phyloP scores from a whole-genome alignment of 306 rosid species.

The Parietaria judaica region DNA sequence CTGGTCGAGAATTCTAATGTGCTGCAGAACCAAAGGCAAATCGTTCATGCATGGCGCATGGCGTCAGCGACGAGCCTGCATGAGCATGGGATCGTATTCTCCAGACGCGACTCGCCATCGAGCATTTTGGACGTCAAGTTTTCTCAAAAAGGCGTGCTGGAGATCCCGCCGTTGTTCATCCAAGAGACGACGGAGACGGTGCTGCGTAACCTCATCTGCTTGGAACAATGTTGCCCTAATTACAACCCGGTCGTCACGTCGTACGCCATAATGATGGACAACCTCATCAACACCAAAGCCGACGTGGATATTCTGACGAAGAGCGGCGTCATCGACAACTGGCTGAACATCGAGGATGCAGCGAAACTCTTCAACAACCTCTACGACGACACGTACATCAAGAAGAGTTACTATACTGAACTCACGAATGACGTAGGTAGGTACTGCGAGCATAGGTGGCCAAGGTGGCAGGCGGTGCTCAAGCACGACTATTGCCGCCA shows the following conservation, averaged over 20 bases:
- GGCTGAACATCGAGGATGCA: background rate
- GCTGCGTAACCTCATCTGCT: background rate
- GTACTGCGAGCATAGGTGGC: no score
- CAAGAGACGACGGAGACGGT: background rate
- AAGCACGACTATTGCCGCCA: background rate
- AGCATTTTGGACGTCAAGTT: no score
- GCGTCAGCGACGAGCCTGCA: background rate
- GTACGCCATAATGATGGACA: background rate
- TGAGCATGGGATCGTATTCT: background rate
- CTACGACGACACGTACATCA: background rate
- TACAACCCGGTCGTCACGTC: background rate
- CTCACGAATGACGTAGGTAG: background rate
- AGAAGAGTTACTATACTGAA: background rate
- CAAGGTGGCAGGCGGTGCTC: no score
- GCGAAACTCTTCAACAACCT: background rate
- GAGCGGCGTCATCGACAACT: background rate
- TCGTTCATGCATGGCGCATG: background rate
- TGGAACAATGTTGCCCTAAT: background rate
- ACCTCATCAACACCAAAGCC: background rate
- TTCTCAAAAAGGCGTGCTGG: background rate
- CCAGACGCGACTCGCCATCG: background rate
- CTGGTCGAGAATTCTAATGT: background rate
- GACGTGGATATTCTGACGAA: background rate
- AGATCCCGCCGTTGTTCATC: background rate
- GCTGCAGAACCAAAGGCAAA: no score